Conservation (phyloP, 805 yeast genomes). For the Saccharomyces eubayanus region DNA sequence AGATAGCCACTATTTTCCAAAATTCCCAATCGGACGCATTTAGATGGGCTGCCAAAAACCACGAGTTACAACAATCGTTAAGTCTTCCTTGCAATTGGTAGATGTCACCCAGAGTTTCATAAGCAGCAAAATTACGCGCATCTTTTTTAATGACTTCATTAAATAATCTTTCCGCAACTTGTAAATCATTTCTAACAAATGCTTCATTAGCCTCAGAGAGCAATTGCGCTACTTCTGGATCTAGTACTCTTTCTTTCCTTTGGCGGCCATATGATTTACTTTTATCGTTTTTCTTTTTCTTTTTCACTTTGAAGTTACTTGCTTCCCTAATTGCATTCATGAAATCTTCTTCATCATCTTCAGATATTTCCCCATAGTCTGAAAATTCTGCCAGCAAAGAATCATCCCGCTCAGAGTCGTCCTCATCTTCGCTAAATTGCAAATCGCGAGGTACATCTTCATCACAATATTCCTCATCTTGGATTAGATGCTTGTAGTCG, state of each 20-base stretch:
- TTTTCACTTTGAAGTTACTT: conserved; percentile 48
- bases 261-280: conserved; percentile 26
- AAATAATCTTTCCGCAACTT: conserved; percentile 50
- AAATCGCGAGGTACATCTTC: conserved; percentile 17
- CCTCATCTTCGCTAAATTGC: conserved; percentile 10
- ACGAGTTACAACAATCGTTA: conserved; percentile 66
- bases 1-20: conserved; percentile 70
- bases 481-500: conserved; percentile 23
- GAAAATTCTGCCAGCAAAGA: conserved; percentile 33
- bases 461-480: conserved; percentile 11
- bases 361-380: conserved; percentile 32
- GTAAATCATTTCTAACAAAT: conserved; percentile 56
- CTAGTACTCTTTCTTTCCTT: conserved; percentile 37
- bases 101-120: conserved; percentile 81
- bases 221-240: conserved; percentile 63
- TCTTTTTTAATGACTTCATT: conserved; percentile 69
- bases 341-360: conserved; percentile 39
- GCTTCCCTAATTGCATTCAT: conserved; percentile 62
- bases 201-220: conserved; percentile 74
- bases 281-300: conserved; percentile 15
- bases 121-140: conserved; percentile 71
- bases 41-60: conserved; percentile 77
- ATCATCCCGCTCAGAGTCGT: conserved; percentile 27
- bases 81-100: conserved; percentile 56
- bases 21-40: conserved; percentile 67